Evolutionary conservation across 2,329 filamentous ascomycete species (phyloP).

Genomic region (Botrytis porri): DNA sequence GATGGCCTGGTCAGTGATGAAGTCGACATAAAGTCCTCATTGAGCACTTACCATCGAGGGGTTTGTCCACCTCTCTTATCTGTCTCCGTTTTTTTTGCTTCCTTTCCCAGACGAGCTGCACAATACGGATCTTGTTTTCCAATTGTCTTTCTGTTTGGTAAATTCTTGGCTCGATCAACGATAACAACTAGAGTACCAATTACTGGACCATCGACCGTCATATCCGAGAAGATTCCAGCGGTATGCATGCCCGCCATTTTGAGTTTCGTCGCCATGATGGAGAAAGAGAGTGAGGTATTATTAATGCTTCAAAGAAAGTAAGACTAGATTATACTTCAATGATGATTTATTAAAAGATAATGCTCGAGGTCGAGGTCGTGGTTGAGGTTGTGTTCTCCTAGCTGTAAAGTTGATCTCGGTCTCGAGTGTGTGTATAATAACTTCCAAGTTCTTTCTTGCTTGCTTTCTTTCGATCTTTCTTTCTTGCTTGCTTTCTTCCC

Average conservation of each 20-base stretch:
- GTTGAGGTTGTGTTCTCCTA: neutral
- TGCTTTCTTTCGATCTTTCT: neutral
- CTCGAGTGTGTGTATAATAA: conserved; percentile 3
- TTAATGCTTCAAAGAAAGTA: conserved; percentile 3
- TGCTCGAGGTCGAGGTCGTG: conserved; percentile 5
- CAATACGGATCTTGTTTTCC: conserved; percentile 99
- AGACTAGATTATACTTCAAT: neutral
- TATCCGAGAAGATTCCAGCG: conserved; percentile 90
- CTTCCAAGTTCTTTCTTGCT: neutral
- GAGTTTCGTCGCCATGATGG: conserved; percentile 50
- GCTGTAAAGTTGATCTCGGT: neutral
- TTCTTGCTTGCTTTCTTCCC: conserved; percentile 25
- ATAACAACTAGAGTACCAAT: conserved; percentile 92
- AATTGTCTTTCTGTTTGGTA: conserved; percentile 95
- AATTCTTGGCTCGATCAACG: conserved; percentile 92
- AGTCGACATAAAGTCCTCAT: neutral
- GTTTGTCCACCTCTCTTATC: conserved; percentile 94
- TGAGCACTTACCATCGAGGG: conserved; percentile 73
- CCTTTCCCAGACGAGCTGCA: conserved; percentile 88
- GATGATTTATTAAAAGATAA: neutral
- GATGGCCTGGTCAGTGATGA: conserved; percentile 26
- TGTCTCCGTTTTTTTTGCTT: conserved; percentile 94
- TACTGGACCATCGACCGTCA: conserved; percentile 85
- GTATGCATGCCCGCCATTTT: conserved; percentile 71
- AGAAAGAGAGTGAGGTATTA: neutral